Conservation (phyloP, 2,329 filamentous ascomycete genomes). For the Tetracladium maxilliforme region DNA sequence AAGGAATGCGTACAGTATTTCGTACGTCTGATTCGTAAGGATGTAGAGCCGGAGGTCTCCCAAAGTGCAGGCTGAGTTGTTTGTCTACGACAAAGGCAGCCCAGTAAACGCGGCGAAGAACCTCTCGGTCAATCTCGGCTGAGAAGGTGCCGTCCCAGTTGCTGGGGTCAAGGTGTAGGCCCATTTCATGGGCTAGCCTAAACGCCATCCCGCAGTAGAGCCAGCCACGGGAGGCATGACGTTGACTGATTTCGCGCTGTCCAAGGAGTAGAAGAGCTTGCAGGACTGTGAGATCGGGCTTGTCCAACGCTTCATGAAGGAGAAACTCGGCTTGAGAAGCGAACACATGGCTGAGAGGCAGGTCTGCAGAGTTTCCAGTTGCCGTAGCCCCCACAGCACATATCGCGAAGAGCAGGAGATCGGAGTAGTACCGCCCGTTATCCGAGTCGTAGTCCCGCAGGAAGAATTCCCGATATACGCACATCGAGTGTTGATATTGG, state of each 20-base stretch:
- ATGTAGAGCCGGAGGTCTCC: constrained; percentile 31
- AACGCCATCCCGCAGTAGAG: constrained; percentile 36
- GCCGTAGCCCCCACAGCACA: constrained; percentile 32
- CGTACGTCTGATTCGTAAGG: constrained; percentile 32
- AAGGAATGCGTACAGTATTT: constrained; percentile 30
- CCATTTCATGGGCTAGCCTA: constrained; percentile 34
- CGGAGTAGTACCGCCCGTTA: constrained; percentile 30
- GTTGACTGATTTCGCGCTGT: constrained; percentile 29
- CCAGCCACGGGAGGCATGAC: constrained; percentile 33
- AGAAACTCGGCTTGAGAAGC: constrained; percentile 26
- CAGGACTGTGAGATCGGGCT: constrained; percentile 28
- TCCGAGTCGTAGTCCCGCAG: constrained; percentile 31
- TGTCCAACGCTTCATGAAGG: constrained; percentile 27
- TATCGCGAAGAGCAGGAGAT: constrained; percentile 30
- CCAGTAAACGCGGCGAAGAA: constrained; percentile 33
- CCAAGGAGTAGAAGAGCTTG: constrained; percentile 28
- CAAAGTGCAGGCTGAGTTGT: constrained; percentile 34
- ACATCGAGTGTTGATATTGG: constrained; percentile 32
- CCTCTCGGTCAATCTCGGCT: constrained; percentile 26
- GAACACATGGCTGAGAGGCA: constrained; percentile 24
- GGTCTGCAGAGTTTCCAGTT: constrained; percentile 18
- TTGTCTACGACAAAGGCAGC: constrained; percentile 33
- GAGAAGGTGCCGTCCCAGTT: constrained; percentile 28
- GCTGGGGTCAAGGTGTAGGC: constrained; percentile 32
- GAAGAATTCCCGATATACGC: constrained; percentile 34